phyloP scores from a whole-genome alignment of 345 rosid genomes.

The Linum usitatissimum region DNA sequence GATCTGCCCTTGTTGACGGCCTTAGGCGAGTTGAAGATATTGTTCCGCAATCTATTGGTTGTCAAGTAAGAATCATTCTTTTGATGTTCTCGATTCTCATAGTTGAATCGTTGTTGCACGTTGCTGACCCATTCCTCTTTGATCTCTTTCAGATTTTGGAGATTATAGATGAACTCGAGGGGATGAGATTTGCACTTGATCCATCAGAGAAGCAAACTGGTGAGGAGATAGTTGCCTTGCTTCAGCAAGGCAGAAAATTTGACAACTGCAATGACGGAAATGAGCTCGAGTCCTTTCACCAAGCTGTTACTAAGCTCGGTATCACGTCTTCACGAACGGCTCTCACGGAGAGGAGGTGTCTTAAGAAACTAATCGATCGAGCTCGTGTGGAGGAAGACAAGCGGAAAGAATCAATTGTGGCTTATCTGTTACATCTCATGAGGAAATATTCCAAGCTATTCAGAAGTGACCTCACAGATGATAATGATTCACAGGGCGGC shows the following conservation, averaged over 20 bases:
- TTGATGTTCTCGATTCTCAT: neutral
- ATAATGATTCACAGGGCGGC: constrained; percentile 80
- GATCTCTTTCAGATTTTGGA: constrained; percentile 61
- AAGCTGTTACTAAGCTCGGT: constrained; percentile 63
- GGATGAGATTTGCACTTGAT: constrained; percentile 48
- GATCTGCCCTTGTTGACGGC: constrained; percentile 60
- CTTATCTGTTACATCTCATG: constrained; percentile 24
- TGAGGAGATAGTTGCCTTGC: constrained; percentile 64
- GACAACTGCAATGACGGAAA: constrained; percentile 43
- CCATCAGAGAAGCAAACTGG: constrained; percentile 89
- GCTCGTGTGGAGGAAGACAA: constrained; percentile 13
- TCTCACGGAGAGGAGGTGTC: constrained; percentile 26
- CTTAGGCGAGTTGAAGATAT: constrained; percentile 91
- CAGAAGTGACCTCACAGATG: constrained; percentile 31
- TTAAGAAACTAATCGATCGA: constrained; percentile 21
- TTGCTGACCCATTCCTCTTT: neutral
- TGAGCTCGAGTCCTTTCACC: constrained; percentile 83
- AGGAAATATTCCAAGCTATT: constrained; percentile 23
- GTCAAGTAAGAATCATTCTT: constrained; percentile 40
- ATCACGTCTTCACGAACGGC: constrained; percentile 25
- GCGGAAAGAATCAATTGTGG: constrained; percentile 18
- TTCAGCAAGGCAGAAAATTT: constrained; percentile 83
- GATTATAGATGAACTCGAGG: constrained; percentile 61
- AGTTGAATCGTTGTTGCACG: neutral
- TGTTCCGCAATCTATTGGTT: constrained; percentile 76